Percentiles rank a stretch among this genome's conserved stretches.
phyloP scores from a whole-genome alignment of 108 stramenopile genomes.

The Discostella pseudostelligera region DNA sequence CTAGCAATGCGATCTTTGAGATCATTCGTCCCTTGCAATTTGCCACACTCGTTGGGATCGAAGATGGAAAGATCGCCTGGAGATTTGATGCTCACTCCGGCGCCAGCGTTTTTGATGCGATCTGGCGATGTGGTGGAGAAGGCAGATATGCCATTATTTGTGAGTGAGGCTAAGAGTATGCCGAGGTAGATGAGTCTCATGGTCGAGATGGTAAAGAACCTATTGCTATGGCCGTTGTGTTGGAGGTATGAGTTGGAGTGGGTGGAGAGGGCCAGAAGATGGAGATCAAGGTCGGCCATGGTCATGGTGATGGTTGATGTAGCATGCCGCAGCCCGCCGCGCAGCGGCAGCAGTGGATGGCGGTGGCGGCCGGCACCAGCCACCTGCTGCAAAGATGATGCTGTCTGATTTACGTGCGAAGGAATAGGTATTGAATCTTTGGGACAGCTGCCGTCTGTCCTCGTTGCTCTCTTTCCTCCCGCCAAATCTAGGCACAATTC shows the following conservation, averaged over 20 bases:
- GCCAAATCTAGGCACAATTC: no score
- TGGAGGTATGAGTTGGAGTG: not conserved
- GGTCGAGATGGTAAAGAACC: not conserved
- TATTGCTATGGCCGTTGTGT: not conserved
- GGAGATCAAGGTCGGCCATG: no score
- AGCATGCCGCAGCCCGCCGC: no score
- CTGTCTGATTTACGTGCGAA: no score
- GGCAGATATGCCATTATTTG: not conserved
- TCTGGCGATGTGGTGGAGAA: constrained; percentile 9
- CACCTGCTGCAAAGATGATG: no score
- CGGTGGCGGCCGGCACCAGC: no score
- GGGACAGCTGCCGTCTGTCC: no score
- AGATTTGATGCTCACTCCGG: constrained; percentile 26
- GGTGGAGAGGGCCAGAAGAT: no score
- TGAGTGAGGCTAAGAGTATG: constrained; percentile 1
- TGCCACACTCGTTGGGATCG: constrained; percentile 46
- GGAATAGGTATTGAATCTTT: no score
- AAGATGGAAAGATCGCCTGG: constrained; percentile 35
- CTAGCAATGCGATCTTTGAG: constrained; percentile 24
- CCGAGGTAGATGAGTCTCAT: constrained; percentile 11
- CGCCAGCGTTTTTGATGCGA: constrained; percentile 42
- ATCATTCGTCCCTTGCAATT: constrained; percentile 40
- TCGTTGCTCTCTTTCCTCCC: no score
- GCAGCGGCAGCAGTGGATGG: no score
- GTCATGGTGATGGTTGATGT: no score